Evolutionary conservation across 345 rosid species (phyloP), one percentile per base, ranked within the genome.

Genomic region (Geranium brycei): DNA sequence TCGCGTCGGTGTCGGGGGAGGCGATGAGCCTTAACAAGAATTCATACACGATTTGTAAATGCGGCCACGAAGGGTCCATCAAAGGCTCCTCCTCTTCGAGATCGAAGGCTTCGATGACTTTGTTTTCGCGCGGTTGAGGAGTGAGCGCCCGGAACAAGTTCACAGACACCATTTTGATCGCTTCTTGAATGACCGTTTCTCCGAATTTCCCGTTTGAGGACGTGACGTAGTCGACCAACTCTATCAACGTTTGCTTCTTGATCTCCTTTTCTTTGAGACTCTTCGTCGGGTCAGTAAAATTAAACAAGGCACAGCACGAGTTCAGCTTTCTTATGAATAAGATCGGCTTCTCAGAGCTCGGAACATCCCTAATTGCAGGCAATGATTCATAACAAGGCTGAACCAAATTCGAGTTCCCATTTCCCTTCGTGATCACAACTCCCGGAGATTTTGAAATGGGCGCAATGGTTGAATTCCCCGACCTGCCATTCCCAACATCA

Each of bases 401-500:
- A 4, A 57, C 59, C 19, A 4, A 57, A 57, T 16, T n/a, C 19
- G 18, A 57, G n/a, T 16, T n/a, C 59, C 59, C 59, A 57, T 57
- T 57, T 15, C 7, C 19, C 18, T 16, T n/a, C 16, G 19, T n/a
- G n/a, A 8, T n/a, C 19, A 1, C 59, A 57, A 3, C 18, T 53
- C 57, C n/a, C 4, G 57, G 57, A 53, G 17, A 13, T 53, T 53
- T 53, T 53, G 14, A 4, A 7, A 53, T 4, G 13, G 57, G 15
- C 15, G 17, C 17, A 53, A 7, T 53, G 59, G 4, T 57, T 16
- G 59, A 57, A 57, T 57, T 57, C 18, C 7, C 59, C 4, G 4
- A 57, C 59, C n/a, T 57, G 18, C 59, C 59, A 57, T 18, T 5
- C 19, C 59, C 59, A 8, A 38, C 65, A 57, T 75, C 81, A 72